Conservation (phyloP, 345 rosid genomes). For the Aegle marmelos region DNA sequence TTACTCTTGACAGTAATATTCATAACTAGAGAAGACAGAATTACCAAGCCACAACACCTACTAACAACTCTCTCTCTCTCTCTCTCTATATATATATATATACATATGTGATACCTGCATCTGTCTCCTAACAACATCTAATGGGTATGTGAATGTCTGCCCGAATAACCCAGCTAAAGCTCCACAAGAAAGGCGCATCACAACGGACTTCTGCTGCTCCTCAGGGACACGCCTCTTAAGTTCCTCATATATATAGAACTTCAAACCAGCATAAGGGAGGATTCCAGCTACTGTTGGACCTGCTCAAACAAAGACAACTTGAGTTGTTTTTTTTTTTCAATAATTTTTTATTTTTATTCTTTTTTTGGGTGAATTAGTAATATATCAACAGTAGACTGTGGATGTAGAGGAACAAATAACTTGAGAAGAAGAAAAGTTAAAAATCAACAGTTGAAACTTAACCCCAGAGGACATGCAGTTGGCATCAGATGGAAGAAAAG, state of each 20-base stretch:
- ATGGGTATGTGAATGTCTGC: slow-evolving; percentile 90
- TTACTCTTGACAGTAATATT: background rate
- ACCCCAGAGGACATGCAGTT: background rate
- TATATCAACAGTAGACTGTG: background rate
- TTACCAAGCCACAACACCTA: background rate
- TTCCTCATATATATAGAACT: slow-evolving; percentile 90
- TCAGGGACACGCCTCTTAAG: slow-evolving; percentile 90
- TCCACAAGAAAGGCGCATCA: slow-evolving; percentile 92
- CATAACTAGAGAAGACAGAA: background rate
- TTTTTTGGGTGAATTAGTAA: slow-evolving; percentile 8
- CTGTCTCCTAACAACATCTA: slow-evolving; percentile 97
- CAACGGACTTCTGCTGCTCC: slow-evolving; percentile 80
- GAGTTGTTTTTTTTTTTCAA: too few relatives aligned
- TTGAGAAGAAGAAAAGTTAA: background rate
- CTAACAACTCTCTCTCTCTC: too few relatives aligned
- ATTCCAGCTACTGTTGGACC: slow-evolving; percentile 93
- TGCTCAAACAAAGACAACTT: slow-evolving; percentile 25
- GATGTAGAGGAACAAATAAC: background rate
- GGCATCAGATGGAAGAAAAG: background rate
- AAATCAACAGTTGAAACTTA: background rate
- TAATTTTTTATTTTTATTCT: too few relatives aligned
- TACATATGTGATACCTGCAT: slow-evolving; percentile 81
- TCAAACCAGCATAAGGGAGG: slow-evolving; percentile 93
- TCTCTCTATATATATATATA: too few relatives aligned
- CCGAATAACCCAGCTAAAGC: slow-evolving; percentile 94